Conservation (phyloP, 495 filamentous ascomycete genomes). For the Daldinia grandis region DNA sequence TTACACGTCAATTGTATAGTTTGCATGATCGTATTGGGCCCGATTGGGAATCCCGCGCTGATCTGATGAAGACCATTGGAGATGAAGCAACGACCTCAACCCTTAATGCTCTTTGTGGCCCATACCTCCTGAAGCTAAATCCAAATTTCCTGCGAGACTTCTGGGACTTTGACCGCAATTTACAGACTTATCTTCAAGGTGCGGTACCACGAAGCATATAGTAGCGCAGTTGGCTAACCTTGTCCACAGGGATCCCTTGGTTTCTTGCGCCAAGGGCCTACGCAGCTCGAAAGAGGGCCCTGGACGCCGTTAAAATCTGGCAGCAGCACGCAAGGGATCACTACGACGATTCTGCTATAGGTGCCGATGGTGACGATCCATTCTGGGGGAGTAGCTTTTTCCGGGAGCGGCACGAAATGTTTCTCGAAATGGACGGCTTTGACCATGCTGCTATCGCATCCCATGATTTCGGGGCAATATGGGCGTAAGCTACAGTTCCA, state of each 20-base stretch:
- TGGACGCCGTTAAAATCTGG: slow-evolving; percentile 41
- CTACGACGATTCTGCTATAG: slow-evolving; percentile 22
- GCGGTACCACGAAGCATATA: background rate
- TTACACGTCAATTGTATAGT: slow-evolving; percentile 29
- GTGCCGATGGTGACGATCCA: slow-evolving; percentile 42
- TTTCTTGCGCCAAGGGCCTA: slow-evolving; percentile 43
- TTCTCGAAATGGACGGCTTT: slow-evolving; percentile 44
- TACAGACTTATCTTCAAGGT: slow-evolving; percentile 45
- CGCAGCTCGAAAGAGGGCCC: slow-evolving; percentile 31
- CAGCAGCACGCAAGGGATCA: slow-evolving; percentile 43
- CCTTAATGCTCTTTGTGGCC: slow-evolving; percentile 44
- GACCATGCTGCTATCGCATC: slow-evolving; percentile 45
- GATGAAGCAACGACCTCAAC: slow-evolving; percentile 39
- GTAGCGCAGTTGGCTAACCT: slow-evolving; percentile 9
- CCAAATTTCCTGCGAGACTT: slow-evolving; percentile 43
- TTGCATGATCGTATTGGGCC: slow-evolving; percentile 20
- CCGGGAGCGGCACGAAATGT: slow-evolving; percentile 42
- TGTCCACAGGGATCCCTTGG: slow-evolving; percentile 32
- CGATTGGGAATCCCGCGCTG: slow-evolving; percentile 31
- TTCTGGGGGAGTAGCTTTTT: slow-evolving; percentile 48
- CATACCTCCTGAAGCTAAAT: slow-evolving; percentile 39
- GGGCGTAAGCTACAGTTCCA: slow-evolving; percentile 34
- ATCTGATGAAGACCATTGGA: slow-evolving; percentile 41
- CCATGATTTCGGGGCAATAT: slow-evolving; percentile 42
- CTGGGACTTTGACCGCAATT: slow-evolving; percentile 45